phyloP scores from a whole-genome alignment of 768 basidiomycete genomes.

The Russula griseocarnosa region DNA sequence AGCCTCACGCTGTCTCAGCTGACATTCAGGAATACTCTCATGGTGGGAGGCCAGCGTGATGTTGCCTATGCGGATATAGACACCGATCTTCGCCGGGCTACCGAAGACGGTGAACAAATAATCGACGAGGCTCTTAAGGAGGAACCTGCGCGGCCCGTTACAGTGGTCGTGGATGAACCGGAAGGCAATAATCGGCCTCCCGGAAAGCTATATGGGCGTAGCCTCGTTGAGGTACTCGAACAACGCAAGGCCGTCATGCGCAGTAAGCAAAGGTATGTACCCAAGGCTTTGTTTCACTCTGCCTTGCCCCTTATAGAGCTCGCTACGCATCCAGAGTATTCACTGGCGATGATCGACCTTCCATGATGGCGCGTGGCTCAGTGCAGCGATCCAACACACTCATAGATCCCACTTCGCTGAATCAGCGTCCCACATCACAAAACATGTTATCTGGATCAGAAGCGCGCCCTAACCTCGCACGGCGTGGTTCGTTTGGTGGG shows the following conservation, averaged over 20 bases:
- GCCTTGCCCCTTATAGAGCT: slow-evolving; percentile 6
- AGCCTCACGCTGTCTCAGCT: slow-evolving; percentile 76
- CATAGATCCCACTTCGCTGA: slow-evolving; percentile 66
- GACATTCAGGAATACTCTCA: slow-evolving; percentile 78
- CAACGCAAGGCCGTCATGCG: slow-evolving; percentile 77
- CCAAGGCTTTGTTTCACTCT: slow-evolving; percentile 7
- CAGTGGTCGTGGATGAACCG: slow-evolving; percentile 33
- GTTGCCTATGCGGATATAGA: slow-evolving; percentile 60
- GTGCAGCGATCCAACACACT: slow-evolving; percentile 58
- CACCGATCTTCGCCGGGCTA: slow-evolving; percentile 60
- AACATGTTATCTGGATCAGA: slow-evolving; percentile 42
- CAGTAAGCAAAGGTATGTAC: slow-evolving; percentile 70
- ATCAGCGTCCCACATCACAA: slow-evolving; percentile 45
- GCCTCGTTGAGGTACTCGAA: slow-evolving; percentile 88
- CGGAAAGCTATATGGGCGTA: slow-evolving; percentile 84
- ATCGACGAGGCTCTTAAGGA: slow-evolving; percentile 43
- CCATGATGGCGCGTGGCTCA: slow-evolving; percentile 81
- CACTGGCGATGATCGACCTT: slow-evolving; percentile 80
- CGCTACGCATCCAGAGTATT: slow-evolving; percentile 59
- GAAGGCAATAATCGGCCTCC: slow-evolving; percentile 45
- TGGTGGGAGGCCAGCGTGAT: slow-evolving; percentile 63
- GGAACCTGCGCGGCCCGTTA: slow-evolving; percentile 32
- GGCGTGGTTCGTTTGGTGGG: slow-evolving; percentile 50
- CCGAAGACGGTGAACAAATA: slow-evolving; percentile 74
- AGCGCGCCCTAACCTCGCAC: slow-evolving; percentile 40